Base-by-base conservation (phyloP, 139 green algal genomes). In the Volvox africanus region DNA sequence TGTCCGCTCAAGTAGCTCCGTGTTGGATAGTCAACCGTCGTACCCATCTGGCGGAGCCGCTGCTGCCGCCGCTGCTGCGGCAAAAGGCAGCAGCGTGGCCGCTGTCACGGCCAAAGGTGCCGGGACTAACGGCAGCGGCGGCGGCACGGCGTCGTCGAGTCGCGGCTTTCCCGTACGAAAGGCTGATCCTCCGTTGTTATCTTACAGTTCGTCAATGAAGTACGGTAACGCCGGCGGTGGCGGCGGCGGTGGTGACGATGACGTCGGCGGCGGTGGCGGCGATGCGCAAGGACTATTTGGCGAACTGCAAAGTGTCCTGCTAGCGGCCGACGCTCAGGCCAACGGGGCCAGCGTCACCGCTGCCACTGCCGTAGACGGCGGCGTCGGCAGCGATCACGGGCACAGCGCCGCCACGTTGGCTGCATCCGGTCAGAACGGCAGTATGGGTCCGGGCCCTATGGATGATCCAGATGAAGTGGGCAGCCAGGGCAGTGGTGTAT, bases 401-500 rank as follows among this genome's bases (percentile, higher is more conserved):
- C 30, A 20, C 21, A 24, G 33, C 33, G 1, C 32, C 76, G 2
- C 16, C 76, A 36, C 24, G 24, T 20, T 55, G 33, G 44, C 5
- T 55, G 33, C 3, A 2, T 3, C 21, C 21, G 16, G 18, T 24
- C 19, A 13, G 24, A 65, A 21, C 11, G 71, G 44, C 50, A 36
- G 16, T 30, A 30, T 32, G 24, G 44, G 44, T 21, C 20, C 14
- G 30, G 50, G 50, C 0, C 6, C 50, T 9, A 22, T 26, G 6
- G 75, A 77, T 24, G 86, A 84, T 24, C 35, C 73, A 11, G 85
- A 83, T 26, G 85, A 89, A n/a, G 71, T 82, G 6, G 73, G 21
- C 21, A 85, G 55, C 32, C 86, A 84, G 86, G 73, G 73, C 86
- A 85, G 73, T 33, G 86, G 30, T 50, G 36, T 83, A 50, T 77